phyloP scores from a whole-genome alignment of 768 basidiomycete species.

The Dictyophora rubrovolvata region DNA sequence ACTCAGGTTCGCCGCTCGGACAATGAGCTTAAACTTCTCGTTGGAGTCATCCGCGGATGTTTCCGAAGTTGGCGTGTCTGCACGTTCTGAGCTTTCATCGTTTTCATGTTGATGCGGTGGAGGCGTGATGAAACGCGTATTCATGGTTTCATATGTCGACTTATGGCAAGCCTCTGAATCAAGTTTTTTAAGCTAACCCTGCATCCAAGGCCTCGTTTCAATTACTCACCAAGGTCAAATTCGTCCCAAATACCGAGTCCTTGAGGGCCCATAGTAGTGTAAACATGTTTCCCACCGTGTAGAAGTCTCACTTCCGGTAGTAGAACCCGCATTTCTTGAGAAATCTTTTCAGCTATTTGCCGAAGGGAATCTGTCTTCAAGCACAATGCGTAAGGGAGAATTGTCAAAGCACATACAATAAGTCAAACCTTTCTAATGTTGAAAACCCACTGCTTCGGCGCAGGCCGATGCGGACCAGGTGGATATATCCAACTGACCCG shows the following conservation, averaged over 20 bases:
- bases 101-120: conserved; percentile 13
- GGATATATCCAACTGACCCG: conserved; percentile 59
- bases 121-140: conserved; percentile 25
- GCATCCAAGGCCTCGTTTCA: not conserved
- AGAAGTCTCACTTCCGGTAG: conserved; percentile 47
- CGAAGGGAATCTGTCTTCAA: not conserved
- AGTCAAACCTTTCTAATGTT: conserved; percentile 46
- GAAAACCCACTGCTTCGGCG: conserved; percentile 36
- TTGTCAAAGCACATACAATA: not conserved
- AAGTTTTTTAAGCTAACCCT: not conserved
- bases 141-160: conserved; percentile 53
- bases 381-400: not conserved
- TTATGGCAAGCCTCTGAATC: conserved; percentile 55
- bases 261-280: conserved; percentile 57
- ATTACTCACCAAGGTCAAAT: conserved; percentile 50
- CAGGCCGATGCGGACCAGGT: conserved; percentile 30
- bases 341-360: conserved; percentile 23
- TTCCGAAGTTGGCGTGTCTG: conserved; percentile 11
- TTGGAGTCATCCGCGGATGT: conserved; percentile 23
- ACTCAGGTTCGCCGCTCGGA: conserved; percentile 49
- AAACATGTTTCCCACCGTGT: conserved; percentile 53
- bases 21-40: conserved; percentile 52
- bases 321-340: conserved; percentile 48
- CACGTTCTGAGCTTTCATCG: conserved; percentile 14
- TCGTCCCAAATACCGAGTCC: conserved; percentile 58